Evolutionary conservation across 805 yeast species (phyloP).

Genomic region (Clavispora asparagi): DNA sequence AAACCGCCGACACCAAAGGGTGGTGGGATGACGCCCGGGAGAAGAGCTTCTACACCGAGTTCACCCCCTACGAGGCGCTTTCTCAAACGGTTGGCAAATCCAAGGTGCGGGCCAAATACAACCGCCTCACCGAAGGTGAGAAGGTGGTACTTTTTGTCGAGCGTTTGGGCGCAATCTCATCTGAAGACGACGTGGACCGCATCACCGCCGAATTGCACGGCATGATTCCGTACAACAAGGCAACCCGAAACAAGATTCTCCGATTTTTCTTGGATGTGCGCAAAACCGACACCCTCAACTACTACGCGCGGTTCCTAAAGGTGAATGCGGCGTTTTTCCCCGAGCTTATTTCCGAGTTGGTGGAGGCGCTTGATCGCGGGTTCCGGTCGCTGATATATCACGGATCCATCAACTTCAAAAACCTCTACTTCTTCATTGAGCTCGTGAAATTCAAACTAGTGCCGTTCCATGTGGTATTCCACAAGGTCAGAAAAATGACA

Average conservation of each 20-base stretch:
- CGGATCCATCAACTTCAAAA: conserved; percentile 49
- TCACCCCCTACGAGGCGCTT: conserved; percentile 12
- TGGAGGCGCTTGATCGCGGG: conserved; percentile 51
- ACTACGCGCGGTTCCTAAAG: conserved; percentile 67
- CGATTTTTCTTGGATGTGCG: conserved; percentile 49
- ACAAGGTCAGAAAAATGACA: conserved; percentile 61
- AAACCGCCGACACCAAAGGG: conserved; percentile 14
- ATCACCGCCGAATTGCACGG: conserved; percentile 44
- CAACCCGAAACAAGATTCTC: conserved; percentile 58
- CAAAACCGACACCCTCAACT: conserved; percentile 41
- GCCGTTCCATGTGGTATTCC: conserved; percentile 67
- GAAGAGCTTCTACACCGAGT: conserved; percentile 56
- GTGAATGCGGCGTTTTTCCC: conserved; percentile 46
- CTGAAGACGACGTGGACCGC: conserved; percentile 46
- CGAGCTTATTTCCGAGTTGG: conserved; percentile 48
- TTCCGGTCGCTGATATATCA: conserved; percentile 55
- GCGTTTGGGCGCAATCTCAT: conserved; percentile 37
- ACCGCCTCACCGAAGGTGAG: conserved; percentile 28
- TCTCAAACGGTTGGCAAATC: not conserved
- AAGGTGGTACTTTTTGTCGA: conserved; percentile 39
- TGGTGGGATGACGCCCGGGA: conserved; percentile 66
- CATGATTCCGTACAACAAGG: conserved; percentile 59
- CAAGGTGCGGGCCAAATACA: conserved; percentile 2
- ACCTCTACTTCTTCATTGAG: conserved; percentile 64
- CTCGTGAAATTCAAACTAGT: conserved; percentile 70